Base-by-base conservation (phyloP, 768 basidiomycete species). In the Boletus rubropictus region DNA sequence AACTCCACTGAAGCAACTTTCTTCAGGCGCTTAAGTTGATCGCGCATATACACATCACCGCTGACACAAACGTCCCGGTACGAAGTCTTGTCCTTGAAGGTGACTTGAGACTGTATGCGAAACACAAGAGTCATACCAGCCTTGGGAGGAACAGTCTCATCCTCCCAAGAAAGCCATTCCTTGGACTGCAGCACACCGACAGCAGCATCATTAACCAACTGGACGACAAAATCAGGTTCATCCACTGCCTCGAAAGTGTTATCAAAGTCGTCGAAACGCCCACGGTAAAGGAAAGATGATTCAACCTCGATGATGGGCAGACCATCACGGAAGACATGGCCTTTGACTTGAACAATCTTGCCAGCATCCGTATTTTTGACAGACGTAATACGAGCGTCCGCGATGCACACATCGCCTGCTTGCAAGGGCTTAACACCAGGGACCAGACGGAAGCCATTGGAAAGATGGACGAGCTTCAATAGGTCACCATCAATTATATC, bases 141-240 rank as follows among this genome's bases (percentile, higher is more conserved):
- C 35, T 79, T 71, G 40, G 94, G 81, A 21, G 91, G 86, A 46
- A 77, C 77, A 6, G 80, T 72, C 36, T 89, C 82, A 59, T 95
- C 85, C 42, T 87, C 84, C 95, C 94, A 98, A 41, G 85, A 82
- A 69, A 98, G 93, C 96, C 96, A 99, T 63, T 95, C 89, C 73
- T 99, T 99, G 38, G 89, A 90, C 62, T 87, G 82, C 6, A 99
- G 73, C 15, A 98, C 90, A 34, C 91, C 94, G 53, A 97, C 84
- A 27, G 77, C 79, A 3, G 91, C 87, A 53, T 91, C 85, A 5
- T 76, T 82, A 28, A 75, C 71, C 49, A 96, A 61, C 29, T 82
- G 74, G 15, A 99, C 84, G 24, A 82, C 64, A 66, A 95, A 96
- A 55, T 94, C 90, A 0, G 87, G 83, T 64, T 96, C 93, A 51